Conservation (phyloP, 441 rosid genomes). For the Gossypium gossypioides region DNA sequence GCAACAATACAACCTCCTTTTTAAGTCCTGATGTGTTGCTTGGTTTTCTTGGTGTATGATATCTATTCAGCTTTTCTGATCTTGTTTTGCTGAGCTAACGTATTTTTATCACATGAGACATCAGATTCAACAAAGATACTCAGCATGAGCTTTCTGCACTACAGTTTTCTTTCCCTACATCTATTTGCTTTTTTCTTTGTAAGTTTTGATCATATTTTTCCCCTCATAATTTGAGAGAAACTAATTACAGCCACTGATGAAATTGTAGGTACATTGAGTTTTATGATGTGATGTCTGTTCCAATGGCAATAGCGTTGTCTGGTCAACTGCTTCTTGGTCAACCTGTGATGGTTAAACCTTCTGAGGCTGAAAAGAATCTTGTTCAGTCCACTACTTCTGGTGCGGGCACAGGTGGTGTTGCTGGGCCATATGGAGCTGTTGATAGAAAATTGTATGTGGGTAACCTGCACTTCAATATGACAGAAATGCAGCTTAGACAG, state of each 20-base stretch:
- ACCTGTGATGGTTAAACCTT: slow-evolving; percentile 94
- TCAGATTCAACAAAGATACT: slow-evolving; percentile 58
- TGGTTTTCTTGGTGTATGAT: not conserved
- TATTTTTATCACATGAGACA: slow-evolving; percentile 36
- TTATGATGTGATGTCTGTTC: slow-evolving; percentile 83
- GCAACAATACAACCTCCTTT: not conserved
- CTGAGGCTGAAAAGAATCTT: slow-evolving; percentile 94
- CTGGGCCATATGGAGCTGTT: slow-evolving; percentile 64
- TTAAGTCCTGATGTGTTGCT: not conserved
- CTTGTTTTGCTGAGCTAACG: slow-evolving; percentile 37
- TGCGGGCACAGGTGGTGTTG: slow-evolving; percentile 38
- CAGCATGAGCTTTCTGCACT: slow-evolving; percentile 61
- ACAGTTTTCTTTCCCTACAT: slow-evolving; percentile 52
- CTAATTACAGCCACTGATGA: slow-evolving; percentile 22
- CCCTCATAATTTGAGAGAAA: slow-evolving; percentile 23
- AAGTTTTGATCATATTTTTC: slow-evolving; percentile 27
- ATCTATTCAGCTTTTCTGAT: slow-evolving; percentile 14
- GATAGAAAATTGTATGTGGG: slow-evolving; percentile 93
- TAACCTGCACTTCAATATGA: slow-evolving; percentile 81
- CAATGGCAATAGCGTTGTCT: slow-evolving; percentile 83
- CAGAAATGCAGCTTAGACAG: slow-evolving; percentile 85
- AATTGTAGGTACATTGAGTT: slow-evolving; percentile 83
- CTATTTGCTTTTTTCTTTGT: slow-evolving; percentile 51
- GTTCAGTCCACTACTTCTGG: slow-evolving; percentile 58
- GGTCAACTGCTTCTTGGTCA: slow-evolving; percentile 82